These are phyloP conservation scores for Mikania micrantha DNA, from an alignment of 129 eudicot species.

Conservation along the genomic window DNA sequence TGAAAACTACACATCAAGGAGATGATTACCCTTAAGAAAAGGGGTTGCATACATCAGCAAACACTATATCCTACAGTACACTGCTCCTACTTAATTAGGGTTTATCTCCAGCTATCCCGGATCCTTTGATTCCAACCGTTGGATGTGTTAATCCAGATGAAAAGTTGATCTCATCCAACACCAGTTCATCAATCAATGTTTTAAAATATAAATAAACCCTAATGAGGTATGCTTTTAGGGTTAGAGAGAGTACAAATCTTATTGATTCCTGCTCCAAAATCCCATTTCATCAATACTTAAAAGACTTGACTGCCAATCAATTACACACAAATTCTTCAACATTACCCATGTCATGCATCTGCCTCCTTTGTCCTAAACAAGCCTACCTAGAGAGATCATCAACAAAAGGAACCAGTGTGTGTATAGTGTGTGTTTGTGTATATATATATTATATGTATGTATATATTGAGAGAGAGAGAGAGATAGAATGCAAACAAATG, in stretches of 20 bases:
- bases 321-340: slow-evolving; percentile 20
- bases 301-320: slow-evolving; percentile 31
- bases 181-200: background rate
- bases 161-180: slow-evolving; percentile 23
- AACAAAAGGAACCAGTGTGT: too few species aligned
- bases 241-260: slow-evolving; percentile 26
- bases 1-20: slow-evolving; percentile 37
- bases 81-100: slow-evolving; percentile 38
- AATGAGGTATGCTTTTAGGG: slow-evolving; percentile 27
- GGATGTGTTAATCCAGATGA: background rate
- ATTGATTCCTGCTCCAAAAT: slow-evolving; percentile 28
- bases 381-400: background rate
- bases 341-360: slow-evolving; percentile 18
- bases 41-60: slow-evolving; percentile 31
- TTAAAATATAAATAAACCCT: slow-evolving; percentile 10
- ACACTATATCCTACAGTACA: slow-evolving; percentile 26
- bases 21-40: slow-evolving; percentile 38
- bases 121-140: background rate
- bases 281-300: slow-evolving; percentile 25
- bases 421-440: too few species aligned
- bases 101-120: slow-evolving; percentile 11
- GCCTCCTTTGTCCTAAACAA: slow-evolving; percentile 16
- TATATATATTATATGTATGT: background rate
- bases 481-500: slow-evolving; percentile 11
- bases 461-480: background rate